A percentile compares a stretch with the other conserved stretches of the same genome.
Conservation (phyloP, 2,329 filamentous ascomycete genomes). For the Colletotrichum sp. region DNA sequence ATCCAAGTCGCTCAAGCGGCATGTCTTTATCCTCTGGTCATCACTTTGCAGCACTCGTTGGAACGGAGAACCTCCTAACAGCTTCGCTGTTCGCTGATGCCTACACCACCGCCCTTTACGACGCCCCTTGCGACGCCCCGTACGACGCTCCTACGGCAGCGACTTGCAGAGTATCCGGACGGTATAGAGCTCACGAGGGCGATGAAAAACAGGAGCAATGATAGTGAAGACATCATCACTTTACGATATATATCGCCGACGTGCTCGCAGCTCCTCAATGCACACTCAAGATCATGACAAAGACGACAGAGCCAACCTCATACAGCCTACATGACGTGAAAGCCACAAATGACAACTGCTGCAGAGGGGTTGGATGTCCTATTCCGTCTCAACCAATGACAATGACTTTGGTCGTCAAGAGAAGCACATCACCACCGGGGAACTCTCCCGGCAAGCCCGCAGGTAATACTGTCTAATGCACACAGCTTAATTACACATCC, state of each 20-base stretch:
- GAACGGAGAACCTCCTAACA: accelerated
- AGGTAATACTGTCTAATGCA: not conserved
- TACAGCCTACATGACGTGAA: not conserved
- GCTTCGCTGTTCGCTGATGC: not conserved
- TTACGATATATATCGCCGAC: not conserved
- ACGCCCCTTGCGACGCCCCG: not conserved
- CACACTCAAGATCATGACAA: not conserved
- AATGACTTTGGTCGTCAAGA: not conserved
- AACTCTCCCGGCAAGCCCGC: not conserved
- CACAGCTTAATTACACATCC: not conserved
- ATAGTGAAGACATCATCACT: not conserved
- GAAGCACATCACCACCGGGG: not conserved
- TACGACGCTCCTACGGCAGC: not conserved
- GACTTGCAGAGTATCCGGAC: not conserved
- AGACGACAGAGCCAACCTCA: not conserved
- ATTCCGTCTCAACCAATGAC: not conserved
- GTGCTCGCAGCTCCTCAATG: not conserved
- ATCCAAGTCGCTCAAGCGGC: not conserved
- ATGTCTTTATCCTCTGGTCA: too few relatives aligned
- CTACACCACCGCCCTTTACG: not conserved
- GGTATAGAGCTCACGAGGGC: not conserved
- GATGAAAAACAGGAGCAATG: not conserved
- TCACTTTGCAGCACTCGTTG: accelerated
- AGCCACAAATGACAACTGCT: not conserved
- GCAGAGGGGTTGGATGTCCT: not conserved